Evolutionary conservation across 2,329 filamentous ascomycete species (phyloP), one percentile per base, ranked within the genome.

Genomic region (Arthrobotrys sinensis): DNA sequence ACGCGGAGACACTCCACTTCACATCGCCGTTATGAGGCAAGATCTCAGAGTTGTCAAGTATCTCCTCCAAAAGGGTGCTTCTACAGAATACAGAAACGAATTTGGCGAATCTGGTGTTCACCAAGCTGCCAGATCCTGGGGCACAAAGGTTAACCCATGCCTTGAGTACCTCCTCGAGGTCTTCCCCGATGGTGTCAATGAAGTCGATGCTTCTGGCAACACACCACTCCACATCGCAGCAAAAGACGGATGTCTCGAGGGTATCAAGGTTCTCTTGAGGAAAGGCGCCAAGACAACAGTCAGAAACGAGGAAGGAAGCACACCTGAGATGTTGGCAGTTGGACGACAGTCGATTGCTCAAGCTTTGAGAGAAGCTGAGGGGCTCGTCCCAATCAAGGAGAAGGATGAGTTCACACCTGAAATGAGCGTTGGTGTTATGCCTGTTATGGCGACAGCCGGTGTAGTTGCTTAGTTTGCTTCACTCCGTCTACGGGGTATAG

Each of bases 141-240:
- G 75, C 2, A 78, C 75, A 38, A 78, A 78, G 28, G 75, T 63
- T 43, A 78, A 78, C 53, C 75, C 75, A 63, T 78, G 75, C 62
- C 75, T 78, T 38, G 75, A 78, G 46, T 78, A 78, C 14, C 67
- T 78, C 8, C 75, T 78, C 36, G 75, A 72, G 19, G 75, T 78
- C 4, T 78, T 78, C 75, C 75, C 75, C 12, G 75, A 78, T 24
- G 75, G 67, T 19, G 75, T 78, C 34, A 78, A 72, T 46, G 75
- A 78, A 48, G 69, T 79, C 12, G 76, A 79, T 50, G 34, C 55
- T n/a, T 62, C 69, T 0, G 70, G 70, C 21, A 79, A 73, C 45
- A 80, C 78, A 3, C 72, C 80, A 4, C 70, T 80, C 12, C 77
- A 80, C 46, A 70, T 68, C 12, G 79, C 79, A 1, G 70, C 79